Conservation (phyloP, 257 asterid species). For the Prunella vulgaris region DNA sequence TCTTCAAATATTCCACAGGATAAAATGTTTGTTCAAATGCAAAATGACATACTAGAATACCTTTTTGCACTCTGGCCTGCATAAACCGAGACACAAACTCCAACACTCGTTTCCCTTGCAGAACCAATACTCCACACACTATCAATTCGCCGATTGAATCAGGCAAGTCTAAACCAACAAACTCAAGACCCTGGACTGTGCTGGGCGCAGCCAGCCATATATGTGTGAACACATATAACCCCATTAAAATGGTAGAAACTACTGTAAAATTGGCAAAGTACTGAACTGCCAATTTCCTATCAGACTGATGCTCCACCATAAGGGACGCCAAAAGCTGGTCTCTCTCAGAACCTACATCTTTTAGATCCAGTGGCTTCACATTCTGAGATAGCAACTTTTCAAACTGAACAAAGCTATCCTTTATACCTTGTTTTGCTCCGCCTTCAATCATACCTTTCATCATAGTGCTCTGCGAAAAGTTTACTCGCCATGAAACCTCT, state of each 20-base stretch:
- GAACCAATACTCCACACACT: constrained; percentile 78
- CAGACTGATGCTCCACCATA: constrained; percentile 71
- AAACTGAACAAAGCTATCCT: constrained; percentile 81
- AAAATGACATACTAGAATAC: constrained; percentile 33
- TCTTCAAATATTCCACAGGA: background rate
- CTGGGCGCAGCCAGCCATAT: constrained; percentile 64
- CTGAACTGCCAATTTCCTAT: constrained; percentile 78
- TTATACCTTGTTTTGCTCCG: constrained; percentile 92
- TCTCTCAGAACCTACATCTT: constrained; percentile 70
- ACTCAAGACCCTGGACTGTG: constrained; percentile 90
- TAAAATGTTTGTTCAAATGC: background rate
- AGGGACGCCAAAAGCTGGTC: constrained; percentile 91
- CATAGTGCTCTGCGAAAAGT: constrained; percentile 87
- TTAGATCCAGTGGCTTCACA: constrained; percentile 72
- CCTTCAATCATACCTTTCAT: constrained; percentile 92
- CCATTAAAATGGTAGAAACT: constrained; percentile 55
- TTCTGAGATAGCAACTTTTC: constrained; percentile 58
- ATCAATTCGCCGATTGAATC: constrained; percentile 93
- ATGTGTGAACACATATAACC: constrained; percentile 67
- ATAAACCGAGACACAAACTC: constrained; percentile 84
- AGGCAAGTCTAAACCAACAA: constrained; percentile 93
- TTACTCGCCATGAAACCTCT: constrained; percentile 84
- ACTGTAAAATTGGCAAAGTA: constrained; percentile 85
- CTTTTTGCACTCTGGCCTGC: constrained; percentile 86
- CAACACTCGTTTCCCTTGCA: constrained; percentile 83